A percentile compares a stretch with the other conserved stretches of the same genome.
These are phyloP conservation scores for Kurtzmaniella quercitrusa DNA, from an alignment of 1,139 yeast genomes.

Conservation along the genomic window DNA sequence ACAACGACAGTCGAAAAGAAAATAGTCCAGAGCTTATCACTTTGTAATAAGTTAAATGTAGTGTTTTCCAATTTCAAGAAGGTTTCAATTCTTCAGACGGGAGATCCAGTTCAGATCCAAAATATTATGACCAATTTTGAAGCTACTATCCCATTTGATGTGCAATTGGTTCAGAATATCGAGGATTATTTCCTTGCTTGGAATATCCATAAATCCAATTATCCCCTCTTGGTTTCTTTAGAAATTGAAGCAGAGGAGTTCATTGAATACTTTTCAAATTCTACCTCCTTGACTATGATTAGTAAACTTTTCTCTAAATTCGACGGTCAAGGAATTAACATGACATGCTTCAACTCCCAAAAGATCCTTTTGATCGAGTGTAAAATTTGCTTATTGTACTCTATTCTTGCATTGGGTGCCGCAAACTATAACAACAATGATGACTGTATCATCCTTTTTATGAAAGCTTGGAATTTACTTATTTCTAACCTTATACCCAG, in stretches of 20 bases:
- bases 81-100: conserved; percentile 6
- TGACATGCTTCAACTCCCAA: conserved; percentile 5
- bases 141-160: conserved; percentile 1
- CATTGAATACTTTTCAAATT: conserved; percentile 6
- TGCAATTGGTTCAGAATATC: conserved; percentile 2
- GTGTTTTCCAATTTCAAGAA: conserved; percentile 7
- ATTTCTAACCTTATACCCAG: conserved; percentile 38
- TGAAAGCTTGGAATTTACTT: conserved; percentile 41
- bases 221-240: conserved; percentile 6
- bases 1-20: conserved; percentile 2
- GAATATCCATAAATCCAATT: conserved; percentile 6
- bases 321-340: conserved; percentile 1
- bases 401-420: conserved; percentile 24
- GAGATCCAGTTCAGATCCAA: conserved; percentile 3
- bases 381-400: conserved; percentile 25
- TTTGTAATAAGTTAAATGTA: conserved; percentile 6
- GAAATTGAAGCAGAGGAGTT: conserved; percentile 6
- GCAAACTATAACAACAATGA: conserved; percentile 12
- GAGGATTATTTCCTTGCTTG: conserved; percentile 7
- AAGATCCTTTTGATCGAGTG: conserved; percentile 14
- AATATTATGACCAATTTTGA: conserved; percentile 5
- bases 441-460: conserved; percentile 31
- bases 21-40: conserved; percentile 6
- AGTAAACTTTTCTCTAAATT: conserved; percentile 5
- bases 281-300: conserved; percentile 5